Base-by-base conservation (phyloP, 2,329 filamentous ascomycete genomes). In the Endoconidiophora polonica region DNA sequence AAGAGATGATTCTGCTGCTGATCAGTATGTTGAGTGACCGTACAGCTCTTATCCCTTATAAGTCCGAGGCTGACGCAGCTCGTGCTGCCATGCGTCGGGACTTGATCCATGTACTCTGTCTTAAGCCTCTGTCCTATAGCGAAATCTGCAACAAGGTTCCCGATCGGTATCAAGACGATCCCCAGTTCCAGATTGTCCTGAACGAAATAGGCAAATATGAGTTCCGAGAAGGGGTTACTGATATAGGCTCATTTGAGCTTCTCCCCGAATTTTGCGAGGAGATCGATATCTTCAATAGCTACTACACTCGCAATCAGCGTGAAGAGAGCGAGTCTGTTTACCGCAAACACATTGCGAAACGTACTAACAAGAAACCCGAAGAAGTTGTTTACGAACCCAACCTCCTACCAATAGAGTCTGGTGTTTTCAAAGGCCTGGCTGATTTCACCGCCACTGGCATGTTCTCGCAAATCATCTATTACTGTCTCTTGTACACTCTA, bases 271-370 rank as follows among this genome's bases (percentile, higher is more conserved):
- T 81, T 58, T 74, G 95, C 38, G 83, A 90, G 57, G 76, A 93
- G 44, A 79, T 98, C 46, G 93, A 98, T 61, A 91, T 93, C 1
- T 98, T 95, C 62, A 91, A 88, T 59, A 84, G 88, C 5, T 87
- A 96, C 60, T 98, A 94, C 64, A 93, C 81, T 59, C 94, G 94
- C 61, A 98, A 98, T 59, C 90, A 96, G 63, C 78, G 91, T 46
- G 91, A 98, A 60, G 91, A 98, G 62, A 86, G 90, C 0, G 91
- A 98, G 64, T 80, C 77, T 57, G 83, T 87, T 2, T 95, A 91
- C 67, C 86, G 83, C 58, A 81, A 83, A 59, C 83, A 85, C 70
- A 79, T 91, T 69, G 85, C 87, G 9, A 87, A 87, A 66, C 87
- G 84, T 65, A 86, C 82, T 0, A 87, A 88, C 16, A 87, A 88